These are phyloP conservation scores for Hypomyces rosellus DNA, from an alignment of 2,329 filamentous ascomycete genomes.

Conservation along the genomic window DNA sequence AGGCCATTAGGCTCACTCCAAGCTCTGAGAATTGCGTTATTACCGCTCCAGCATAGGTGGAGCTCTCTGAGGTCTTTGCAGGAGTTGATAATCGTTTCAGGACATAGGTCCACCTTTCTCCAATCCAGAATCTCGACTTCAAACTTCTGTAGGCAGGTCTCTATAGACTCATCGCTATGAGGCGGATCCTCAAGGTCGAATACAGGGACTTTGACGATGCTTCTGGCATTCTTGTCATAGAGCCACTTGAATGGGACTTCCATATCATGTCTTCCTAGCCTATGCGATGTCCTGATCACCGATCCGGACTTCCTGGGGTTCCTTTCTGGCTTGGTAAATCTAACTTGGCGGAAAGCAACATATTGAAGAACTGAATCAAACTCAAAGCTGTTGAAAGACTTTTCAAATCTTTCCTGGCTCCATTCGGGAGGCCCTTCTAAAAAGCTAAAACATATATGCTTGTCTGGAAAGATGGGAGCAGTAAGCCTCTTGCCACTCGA, in stretches of 20 bases:
- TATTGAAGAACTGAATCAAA: too few relatives aligned
- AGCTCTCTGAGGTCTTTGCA: background rate
- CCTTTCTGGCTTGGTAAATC: too few relatives aligned
- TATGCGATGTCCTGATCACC: too few relatives aligned
- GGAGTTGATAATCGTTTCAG: background rate
- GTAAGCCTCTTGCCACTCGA: too few relatives aligned
- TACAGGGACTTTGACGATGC: background rate
- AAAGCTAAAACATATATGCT: too few relatives aligned
- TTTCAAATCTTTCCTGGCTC: too few relatives aligned
- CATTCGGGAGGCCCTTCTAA: too few relatives aligned
- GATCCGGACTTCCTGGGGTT: too few relatives aligned
- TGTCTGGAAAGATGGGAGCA: too few relatives aligned
- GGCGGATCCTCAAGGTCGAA: background rate
- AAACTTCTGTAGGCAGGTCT: background rate
- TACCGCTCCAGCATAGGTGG: constrained; percentile 1
- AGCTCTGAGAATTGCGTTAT: background rate
- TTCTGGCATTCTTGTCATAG: background rate
- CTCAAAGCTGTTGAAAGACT: too few relatives aligned
- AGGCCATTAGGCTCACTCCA: background rate
- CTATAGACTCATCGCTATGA: background rate
- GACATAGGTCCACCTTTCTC: background rate
- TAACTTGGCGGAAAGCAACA: too few relatives aligned
- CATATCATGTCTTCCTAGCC: too few relatives aligned
- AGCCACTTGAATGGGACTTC: background rate
- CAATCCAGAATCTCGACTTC: background rate